Evolutionary conservation across 768 basidiomycete species (phyloP).

Genomic region (Cystofilobasidium bisporidii): DNA sequence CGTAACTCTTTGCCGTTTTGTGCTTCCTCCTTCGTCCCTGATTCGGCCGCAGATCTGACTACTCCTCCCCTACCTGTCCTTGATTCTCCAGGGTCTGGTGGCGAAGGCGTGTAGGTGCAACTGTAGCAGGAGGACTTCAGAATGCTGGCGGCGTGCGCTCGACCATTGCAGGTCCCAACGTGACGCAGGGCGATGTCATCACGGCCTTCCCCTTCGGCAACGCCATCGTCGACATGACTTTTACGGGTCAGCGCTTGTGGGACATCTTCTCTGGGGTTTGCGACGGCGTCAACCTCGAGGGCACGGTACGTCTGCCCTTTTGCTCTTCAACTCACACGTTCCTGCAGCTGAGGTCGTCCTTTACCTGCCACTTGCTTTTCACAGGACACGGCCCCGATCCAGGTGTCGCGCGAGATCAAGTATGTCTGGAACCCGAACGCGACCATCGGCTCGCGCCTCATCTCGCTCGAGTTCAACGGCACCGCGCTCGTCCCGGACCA

Average conservation of each 20-base stretch:
- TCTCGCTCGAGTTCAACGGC: slow-evolving; percentile 30
- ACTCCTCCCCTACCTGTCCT: no score
- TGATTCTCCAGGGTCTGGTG: slow-evolving; percentile 27
- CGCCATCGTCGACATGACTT: slow-evolving; percentile 42
- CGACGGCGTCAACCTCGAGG: slow-evolving; percentile 33
- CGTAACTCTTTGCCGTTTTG: no score
- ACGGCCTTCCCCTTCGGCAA: slow-evolving; percentile 47
- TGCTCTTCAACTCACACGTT: background rate
- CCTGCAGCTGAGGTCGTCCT: no score
- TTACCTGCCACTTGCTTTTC: slow-evolving; percentile 13
- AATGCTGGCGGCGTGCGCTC: slow-evolving; percentile 43
- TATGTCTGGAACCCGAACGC: slow-evolving; percentile 33
- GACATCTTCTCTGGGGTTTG: slow-evolving; percentile 45
- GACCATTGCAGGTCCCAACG: slow-evolving; percentile 36
- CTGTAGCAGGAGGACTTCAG: slow-evolving; percentile 41
- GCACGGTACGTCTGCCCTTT: background rate
- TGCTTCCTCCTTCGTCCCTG: no score
- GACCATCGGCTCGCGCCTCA: slow-evolving; percentile 31
- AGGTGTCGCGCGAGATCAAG: slow-evolving; percentile 29
- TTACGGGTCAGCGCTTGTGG: slow-evolving; percentile 44
- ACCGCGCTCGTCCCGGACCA: background rate
- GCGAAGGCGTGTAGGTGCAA: slow-evolving; percentile 29
- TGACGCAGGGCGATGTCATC: slow-evolving; percentile 34
- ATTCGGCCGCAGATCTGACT: no score
- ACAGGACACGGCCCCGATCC: slow-evolving; percentile 41